Percentiles rank a stretch among this genome's conserved stretches.
Conservation (phyloP, 2,329 filamentous ascomycete species). For the Penicillium sp. region DNA sequence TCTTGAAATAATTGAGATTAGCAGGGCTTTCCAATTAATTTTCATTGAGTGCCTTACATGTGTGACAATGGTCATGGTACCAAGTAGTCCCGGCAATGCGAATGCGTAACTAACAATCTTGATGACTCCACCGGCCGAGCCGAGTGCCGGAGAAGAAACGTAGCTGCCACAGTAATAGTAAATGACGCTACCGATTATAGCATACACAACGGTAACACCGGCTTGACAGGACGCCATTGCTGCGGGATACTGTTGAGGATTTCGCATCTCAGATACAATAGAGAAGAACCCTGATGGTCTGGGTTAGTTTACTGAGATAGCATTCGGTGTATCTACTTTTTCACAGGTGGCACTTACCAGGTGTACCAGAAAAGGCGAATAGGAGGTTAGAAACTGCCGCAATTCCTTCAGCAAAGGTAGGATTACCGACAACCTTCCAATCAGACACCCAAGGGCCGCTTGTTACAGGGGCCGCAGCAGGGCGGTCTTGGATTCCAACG, state of each 20-base stretch:
- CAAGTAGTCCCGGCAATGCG: constrained; percentile 31
- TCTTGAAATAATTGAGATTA: background rate
- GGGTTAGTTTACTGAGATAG: background rate
- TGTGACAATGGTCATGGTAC: constrained; percentile 21
- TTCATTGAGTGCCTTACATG: constrained; percentile 10
- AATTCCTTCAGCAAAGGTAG: constrained; percentile 23
- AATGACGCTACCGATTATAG: constrained; percentile 44
- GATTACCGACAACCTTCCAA: constrained; percentile 23
- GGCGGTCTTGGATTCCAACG: constrained; percentile 26
- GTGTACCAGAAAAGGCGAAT: constrained; percentile 26
- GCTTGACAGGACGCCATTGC: constrained; percentile 38
- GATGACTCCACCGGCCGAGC: constrained; percentile 44
- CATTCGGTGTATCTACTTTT: background rate
- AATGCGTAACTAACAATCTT: constrained; percentile 50
- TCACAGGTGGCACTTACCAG: constrained; percentile 3
- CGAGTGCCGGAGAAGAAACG: constrained; percentile 51
- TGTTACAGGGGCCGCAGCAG: constrained; percentile 29
- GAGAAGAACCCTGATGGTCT: constrained; percentile 31
- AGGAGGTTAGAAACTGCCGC: constrained; percentile 19
- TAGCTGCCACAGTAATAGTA: constrained; percentile 52
- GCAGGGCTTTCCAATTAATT: background rate
- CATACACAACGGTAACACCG: constrained; percentile 37
- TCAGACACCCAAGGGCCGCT: constrained; percentile 26
- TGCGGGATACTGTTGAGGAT: constrained; percentile 37
- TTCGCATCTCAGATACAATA: constrained; percentile 44